These are phyloP conservation scores for Tylopilus felleus DNA, from an alignment of 768 basidiomycete genomes.

Conservation along the genomic window DNA sequence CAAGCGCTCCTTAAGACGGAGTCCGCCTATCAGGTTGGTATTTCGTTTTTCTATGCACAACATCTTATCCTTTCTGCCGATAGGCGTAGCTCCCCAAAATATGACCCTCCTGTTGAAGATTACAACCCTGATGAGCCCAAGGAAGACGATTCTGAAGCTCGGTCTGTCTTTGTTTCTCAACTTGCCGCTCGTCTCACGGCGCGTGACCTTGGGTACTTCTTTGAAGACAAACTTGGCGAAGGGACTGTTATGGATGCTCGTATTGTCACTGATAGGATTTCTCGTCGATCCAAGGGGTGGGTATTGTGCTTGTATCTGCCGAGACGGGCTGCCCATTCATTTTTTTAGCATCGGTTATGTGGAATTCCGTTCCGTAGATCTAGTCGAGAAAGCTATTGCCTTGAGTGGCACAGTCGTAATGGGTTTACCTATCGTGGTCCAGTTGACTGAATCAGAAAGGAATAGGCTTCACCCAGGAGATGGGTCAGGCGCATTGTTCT, in stretches of 20 bases:
- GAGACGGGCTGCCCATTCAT: slow-evolving; percentile 1
- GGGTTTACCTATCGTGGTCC: slow-evolving; percentile 96
- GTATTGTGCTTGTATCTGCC: slow-evolving; percentile 16
- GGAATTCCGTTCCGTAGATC: slow-evolving; percentile 87
- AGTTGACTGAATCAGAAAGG: slow-evolving; percentile 95
- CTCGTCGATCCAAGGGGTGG: slow-evolving; percentile 97
- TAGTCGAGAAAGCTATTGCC: slow-evolving; percentile 86
- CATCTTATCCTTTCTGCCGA: slow-evolving; percentile 6
- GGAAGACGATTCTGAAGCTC: slow-evolving; percentile 96
- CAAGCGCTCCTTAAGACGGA: slow-evolving; percentile 33
- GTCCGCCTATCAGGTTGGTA: slow-evolving; percentile 45
- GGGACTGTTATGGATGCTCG: slow-evolving; percentile 92
- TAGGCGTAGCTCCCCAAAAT: slow-evolving; percentile 70
- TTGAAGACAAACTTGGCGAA: slow-evolving; percentile 95
- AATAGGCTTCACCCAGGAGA: slow-evolving; percentile 87
- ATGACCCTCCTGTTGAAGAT: slow-evolving; percentile 63
- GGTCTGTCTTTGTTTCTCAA: slow-evolving; percentile 98
- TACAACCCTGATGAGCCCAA: slow-evolving; percentile 86
- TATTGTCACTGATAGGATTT: slow-evolving; percentile 93
- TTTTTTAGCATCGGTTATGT: slow-evolving; percentile 91
- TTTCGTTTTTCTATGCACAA: slow-evolving; percentile 4
- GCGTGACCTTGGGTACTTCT: slow-evolving; percentile 97
- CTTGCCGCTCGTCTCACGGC: slow-evolving; percentile 95
- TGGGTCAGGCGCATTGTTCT: slow-evolving; percentile 49
- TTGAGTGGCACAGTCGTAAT: slow-evolving; percentile 95